phyloP scores from a whole-genome alignment of 2,329 filamentous ascomycete species.

The Cladosporium sphaerospermum region DNA sequence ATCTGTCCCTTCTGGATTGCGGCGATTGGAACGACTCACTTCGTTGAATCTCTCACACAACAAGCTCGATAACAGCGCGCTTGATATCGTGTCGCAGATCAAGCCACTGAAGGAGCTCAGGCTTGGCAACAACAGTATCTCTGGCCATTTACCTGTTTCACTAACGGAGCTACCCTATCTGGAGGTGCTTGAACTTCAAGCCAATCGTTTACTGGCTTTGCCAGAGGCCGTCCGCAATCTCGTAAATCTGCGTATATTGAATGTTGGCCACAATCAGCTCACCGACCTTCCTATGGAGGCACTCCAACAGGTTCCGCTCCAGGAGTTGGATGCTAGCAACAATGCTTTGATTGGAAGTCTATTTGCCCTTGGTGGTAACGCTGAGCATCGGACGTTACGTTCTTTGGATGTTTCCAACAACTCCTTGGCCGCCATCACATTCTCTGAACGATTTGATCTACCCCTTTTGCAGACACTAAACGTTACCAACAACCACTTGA shows the following conservation, averaged over 20 bases:
- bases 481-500: constrained; percentile 75
- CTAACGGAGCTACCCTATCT: constrained; percentile 61
- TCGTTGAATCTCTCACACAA: constrained; percentile 76
- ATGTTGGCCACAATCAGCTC: constrained; percentile 74
- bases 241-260: constrained; percentile 64
- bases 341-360: constrained; percentile 72
- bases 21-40: constrained; percentile 66
- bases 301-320: constrained; percentile 62
- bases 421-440: constrained; percentile 52
- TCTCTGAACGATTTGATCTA: constrained; percentile 50
- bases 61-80: constrained; percentile 62
- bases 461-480: constrained; percentile 68
- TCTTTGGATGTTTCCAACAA: constrained; percentile 74
- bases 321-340: constrained; percentile 67
- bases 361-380: constrained; percentile 48
- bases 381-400: constrained; percentile 59
- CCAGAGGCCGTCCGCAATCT: constrained; percentile 64
- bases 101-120: constrained; percentile 69
- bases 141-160: constrained; percentile 59
- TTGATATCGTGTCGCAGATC: constrained; percentile 71
- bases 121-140: constrained; percentile 69
- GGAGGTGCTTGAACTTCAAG: constrained; percentile 74
- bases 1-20: constrained; percentile 67
- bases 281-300: constrained; percentile 63
- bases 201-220: constrained; percentile 69